A percentile compares a stretch with the other conserved stretches of the same genome.
Evolutionary conservation across 148 eudicot species (phyloP).

Genomic region (Rhododendron griersonianum): DNA sequence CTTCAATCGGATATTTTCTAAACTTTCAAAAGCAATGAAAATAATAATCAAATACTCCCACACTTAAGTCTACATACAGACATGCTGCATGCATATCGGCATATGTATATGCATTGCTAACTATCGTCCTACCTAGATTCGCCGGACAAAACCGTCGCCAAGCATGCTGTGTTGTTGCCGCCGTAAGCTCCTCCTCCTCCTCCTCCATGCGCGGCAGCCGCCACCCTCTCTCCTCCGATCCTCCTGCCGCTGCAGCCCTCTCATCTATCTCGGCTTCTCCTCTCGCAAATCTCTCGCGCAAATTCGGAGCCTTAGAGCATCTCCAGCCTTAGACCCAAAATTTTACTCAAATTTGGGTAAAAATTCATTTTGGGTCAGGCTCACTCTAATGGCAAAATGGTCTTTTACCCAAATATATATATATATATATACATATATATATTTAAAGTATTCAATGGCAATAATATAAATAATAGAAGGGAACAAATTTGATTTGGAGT

Average conservation of each 20-base stretch:
- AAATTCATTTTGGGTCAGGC: no score
- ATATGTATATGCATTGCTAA: not conserved
- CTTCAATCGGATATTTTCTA: not conserved
- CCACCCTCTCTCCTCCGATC: not conserved
- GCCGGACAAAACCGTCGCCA: not conserved
- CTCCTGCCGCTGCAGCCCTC: not conserved
- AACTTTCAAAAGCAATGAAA: not conserved
- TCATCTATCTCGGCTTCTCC: not conserved
- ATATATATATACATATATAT: no score
- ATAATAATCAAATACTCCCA: not conserved
- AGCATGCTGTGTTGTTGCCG: not conserved
- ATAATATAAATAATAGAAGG: no score
- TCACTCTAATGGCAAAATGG: no score
- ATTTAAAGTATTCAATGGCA: no score
- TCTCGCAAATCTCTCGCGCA: not conserved
- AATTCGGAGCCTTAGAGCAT: no score
- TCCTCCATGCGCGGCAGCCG: not conserved
- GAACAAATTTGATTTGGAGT: no score
- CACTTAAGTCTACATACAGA: not conserved
- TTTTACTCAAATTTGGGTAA: no score
- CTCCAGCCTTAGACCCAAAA: no score
- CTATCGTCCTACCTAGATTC: not conserved
- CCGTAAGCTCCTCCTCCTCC: not conserved
- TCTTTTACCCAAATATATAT: no score
- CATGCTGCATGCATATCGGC: not conserved